Conservation (phyloP, 1,139 yeast species). For the Sugiyamaella pinicola region DNA sequence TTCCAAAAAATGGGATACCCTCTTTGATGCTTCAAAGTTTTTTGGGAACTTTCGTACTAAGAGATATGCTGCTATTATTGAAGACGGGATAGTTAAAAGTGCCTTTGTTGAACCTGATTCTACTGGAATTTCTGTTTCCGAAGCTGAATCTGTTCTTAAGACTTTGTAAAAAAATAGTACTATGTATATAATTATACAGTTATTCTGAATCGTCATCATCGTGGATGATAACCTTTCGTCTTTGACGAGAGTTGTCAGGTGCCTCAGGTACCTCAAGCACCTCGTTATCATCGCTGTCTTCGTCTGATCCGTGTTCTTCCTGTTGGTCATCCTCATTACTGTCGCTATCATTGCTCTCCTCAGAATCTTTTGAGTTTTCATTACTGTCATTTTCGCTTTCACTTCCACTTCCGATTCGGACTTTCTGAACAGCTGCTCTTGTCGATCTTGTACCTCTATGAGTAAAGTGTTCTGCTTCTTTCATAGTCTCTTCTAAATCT, state of each 20-base stretch:
- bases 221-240: slow-evolving; percentile 9
- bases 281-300: slow-evolving; percentile 1
- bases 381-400: slow-evolving; percentile 24
- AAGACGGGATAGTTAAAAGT: slow-evolving; percentile 68
- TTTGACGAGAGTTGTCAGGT: slow-evolving; percentile 8
- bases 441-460: slow-evolving; percentile 7
- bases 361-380: slow-evolving; percentile 9
- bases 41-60: slow-evolving; percentile 76
- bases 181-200: slow-evolving; percentile 1
- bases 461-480: slow-evolving; percentile 27
- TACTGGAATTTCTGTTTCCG: slow-evolving; percentile 62
- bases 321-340: slow-evolving; percentile 2
- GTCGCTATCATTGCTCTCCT: slow-evolving; percentile 1
- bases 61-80: slow-evolving; percentile 75
- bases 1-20: slow-evolving; percentile 61
- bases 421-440: slow-evolving; percentile 3
- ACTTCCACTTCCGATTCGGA: no score
- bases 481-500: slow-evolving; percentile 37
- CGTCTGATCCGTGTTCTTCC: not conserved
- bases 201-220: slow-evolving; percentile 20
- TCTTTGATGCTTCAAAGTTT: slow-evolving; percentile 68
- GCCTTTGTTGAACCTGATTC: slow-evolving; percentile 81
- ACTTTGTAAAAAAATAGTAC: slow-evolving; percentile 23
- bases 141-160: slow-evolving; percentile 52
- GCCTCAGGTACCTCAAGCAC: no score